Conservation (phyloP, 164 flowering plant genomes). For the Chimonanthus salicifolius region DNA sequence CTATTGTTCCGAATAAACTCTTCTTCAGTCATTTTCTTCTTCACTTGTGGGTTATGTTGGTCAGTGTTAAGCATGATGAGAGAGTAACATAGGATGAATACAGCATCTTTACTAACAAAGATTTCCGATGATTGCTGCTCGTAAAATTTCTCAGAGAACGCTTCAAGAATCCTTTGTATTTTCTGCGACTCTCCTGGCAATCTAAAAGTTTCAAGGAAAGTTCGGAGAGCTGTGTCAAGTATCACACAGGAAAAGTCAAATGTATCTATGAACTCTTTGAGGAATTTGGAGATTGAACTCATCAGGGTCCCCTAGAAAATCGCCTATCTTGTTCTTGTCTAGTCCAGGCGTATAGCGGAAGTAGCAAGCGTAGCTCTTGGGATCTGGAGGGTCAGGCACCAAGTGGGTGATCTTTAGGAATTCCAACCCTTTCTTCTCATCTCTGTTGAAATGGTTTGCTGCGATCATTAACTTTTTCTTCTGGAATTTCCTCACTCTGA, state of each 20-base stretch:
- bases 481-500: conserved; percentile 57
- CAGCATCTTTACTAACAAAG: conserved; percentile 78
- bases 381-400: conserved; percentile 64
- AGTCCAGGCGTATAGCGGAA: conserved; percentile 63
- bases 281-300: conserved; percentile 71
- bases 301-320: conserved; percentile 88
- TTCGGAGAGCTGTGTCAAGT: conserved; percentile 75
- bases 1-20: conserved; percentile 94
- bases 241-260: conserved; percentile 74
- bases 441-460: conserved; percentile 71
- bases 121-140: conserved; percentile 67
- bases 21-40: conserved; percentile 99
- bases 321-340: conserved; percentile 73
- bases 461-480: conserved; percentile 77
- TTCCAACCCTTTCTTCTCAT: conserved; percentile 84
- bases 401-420: conserved; percentile 51
- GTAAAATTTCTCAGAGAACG: conserved; percentile 76
- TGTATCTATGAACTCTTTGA: conserved; percentile 68
- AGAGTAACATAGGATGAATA: conserved; percentile 73
- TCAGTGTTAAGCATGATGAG: conserved; percentile 96
- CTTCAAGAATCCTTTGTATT: conserved; percentile 80
- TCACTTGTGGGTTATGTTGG: conserved; percentile 93
- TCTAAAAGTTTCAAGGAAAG: conserved; percentile 72
- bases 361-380: conserved; percentile 61
- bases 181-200: conserved; percentile 97